Evolutionary conservation across 2,329 filamentous ascomycete species (phyloP).

Genomic region (Aspergillus terreus): DNA sequence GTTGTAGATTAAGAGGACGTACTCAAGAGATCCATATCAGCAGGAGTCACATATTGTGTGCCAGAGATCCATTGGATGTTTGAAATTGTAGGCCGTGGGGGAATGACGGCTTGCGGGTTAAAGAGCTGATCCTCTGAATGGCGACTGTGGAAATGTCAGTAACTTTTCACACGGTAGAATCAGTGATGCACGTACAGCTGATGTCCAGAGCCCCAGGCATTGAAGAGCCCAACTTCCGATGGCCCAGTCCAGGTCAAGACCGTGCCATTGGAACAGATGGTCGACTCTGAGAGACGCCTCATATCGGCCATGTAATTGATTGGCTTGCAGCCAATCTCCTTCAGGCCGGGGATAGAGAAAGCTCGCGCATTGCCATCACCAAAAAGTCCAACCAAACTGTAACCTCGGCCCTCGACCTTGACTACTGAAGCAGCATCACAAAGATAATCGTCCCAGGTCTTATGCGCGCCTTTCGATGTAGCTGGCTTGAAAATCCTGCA

Average conservation of each 20-base stretch:
- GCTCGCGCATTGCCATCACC: conserved; percentile 75
- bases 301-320: conserved; percentile 68
- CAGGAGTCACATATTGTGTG: conserved; percentile 82
- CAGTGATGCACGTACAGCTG: conserved; percentile 51
- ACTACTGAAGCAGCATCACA: conserved; percentile 79
- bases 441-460: conserved; percentile 76
- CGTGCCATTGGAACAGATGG: conserved; percentile 74
- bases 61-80: conserved; percentile 96
- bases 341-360: conserved; percentile 82
- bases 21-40: conserved; percentile 82
- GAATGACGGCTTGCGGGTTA: conserved; percentile 70
- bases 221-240: conserved; percentile 77
- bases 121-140: conserved; percentile 52
- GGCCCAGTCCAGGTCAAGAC: conserved; percentile 86
- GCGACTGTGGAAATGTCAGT: conserved; percentile 15
- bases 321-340: conserved; percentile 69
- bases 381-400: conserved; percentile 78
- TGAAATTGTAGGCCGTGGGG: conserved; percentile 84
- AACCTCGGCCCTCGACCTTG: conserved; percentile 69
- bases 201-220: conserved; percentile 75
- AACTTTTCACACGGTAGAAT: neutral
- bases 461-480: conserved; percentile 82
- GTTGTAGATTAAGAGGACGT: conserved; percentile 17
- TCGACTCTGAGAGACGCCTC: conserved; percentile 64
- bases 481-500: conserved; percentile 86